Percentiles rank a stretch among this genome's conserved stretches.
Evolutionary conservation across 73 alveolate genomes (phyloP).

Genomic region (Stentor coeruleus): DNA sequence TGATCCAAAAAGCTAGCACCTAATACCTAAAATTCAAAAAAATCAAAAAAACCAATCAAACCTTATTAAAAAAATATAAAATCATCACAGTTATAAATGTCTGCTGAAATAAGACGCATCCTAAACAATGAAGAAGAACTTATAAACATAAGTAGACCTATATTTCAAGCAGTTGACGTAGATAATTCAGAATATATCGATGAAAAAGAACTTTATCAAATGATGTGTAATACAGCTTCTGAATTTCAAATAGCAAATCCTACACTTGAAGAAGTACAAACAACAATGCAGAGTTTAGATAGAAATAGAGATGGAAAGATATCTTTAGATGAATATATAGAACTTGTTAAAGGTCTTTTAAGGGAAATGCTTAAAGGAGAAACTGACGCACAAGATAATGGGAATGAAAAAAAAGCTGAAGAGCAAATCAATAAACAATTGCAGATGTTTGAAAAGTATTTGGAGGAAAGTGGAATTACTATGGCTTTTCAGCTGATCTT

Average conservation of each 20-base stretch:
- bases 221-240: neutral
- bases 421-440: constrained; percentile 29
- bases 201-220: neutral
- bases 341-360: constrained; percentile 29
- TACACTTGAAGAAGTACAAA: neutral
- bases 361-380: constrained; percentile 4
- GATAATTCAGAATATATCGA: constrained; percentile 12
- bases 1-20: no score
- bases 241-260: neutral
- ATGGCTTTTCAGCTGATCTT: constrained; percentile 37
- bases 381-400: neutral
- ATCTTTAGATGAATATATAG: constrained; percentile 35
- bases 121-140: constrained; percentile 3
- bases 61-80: no score
- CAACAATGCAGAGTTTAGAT: constrained; percentile 24
- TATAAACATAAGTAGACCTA: neutral
- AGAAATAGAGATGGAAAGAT: constrained; percentile 32
- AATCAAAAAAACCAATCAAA: no score
- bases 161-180: neutral
- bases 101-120: neutral
- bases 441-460: constrained; percentile 35
- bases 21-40: no score
- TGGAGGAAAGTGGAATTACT: constrained; percentile 40
- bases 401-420: constrained; percentile 2
- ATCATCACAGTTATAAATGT: no score